Base-by-base conservation (phyloP, 208 protist species). In the Leishmania amazonensis region DNA sequence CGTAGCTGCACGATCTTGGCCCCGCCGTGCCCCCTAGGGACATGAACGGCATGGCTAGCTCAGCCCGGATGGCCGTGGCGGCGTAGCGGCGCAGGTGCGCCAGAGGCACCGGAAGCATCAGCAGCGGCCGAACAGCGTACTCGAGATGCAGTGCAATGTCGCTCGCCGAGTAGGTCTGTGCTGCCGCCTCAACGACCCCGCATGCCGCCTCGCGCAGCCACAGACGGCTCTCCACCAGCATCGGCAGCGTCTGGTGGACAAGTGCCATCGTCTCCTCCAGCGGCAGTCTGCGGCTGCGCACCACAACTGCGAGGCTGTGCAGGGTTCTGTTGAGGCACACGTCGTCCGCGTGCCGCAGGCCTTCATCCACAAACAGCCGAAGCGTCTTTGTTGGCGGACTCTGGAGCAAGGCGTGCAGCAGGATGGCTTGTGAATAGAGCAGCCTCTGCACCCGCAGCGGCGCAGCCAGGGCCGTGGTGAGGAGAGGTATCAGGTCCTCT, bases 401-500 rank as follows among this genome's bases (percentile, higher is more conserved):
- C 76, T 83, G 85, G 65, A 95, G 76, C 19, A 85, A 75, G 19
- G 86, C 76, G 80, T 94, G 91, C 7, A 91, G 89, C 19, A 83
- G 31, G 35, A 96, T 91, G 45, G 90, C 87, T 35, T 93, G 85
- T 7, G 87, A 81, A 60, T 88, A 94, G 58, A 96, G 85, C 78
- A 89, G 74, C 1, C 89, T 82, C 82, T 86, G 86, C 74, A 94
- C 91, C 35, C 85, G 84, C 75, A 88, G 75, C 0, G 90, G 71
- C 3, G 85, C 84, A 9, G 84, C 62, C 49, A 94, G 87, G 40
- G 85, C 75, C 8, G 93, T 95, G 11, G 91, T 97, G 35, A 95
- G 87, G 40, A 95, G 87, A 21, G 91, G 93, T 35, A 97, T 87
- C 5, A 97, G 83, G 35, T 95, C 89, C n/a, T 93, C 84, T 60